Conservation (phyloP, 2,329 filamentous ascomycete species). For the Cladosporium sp. region DNA sequence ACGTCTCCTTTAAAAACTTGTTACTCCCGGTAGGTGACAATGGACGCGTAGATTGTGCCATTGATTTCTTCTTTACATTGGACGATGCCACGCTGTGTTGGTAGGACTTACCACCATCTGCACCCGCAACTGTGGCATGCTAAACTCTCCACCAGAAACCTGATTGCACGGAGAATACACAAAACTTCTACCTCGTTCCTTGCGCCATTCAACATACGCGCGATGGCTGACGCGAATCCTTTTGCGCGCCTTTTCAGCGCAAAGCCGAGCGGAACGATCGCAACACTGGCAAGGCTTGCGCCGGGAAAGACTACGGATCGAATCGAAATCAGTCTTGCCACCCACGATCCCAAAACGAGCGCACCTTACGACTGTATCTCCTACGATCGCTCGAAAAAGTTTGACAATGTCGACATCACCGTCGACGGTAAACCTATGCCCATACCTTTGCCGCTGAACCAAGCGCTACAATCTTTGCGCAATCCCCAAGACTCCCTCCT, state of each 20-base stretch:
- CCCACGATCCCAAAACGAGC: background rate
- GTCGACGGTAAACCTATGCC: slow-evolving; percentile 8
- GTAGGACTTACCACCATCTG: too few relatives aligned
- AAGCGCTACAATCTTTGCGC: slow-evolving; percentile 6
- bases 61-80: too few relatives aligned
- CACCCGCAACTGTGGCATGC: too few relatives aligned
- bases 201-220: too few relatives aligned
- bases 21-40: too few relatives aligned
- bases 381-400: slow-evolving; percentile 9
- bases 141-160: too few relatives aligned
- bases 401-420: background rate
- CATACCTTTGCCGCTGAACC: slow-evolving; percentile 1
- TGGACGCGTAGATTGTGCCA: too few relatives aligned
- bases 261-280: background rate
- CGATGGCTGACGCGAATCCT: background rate
- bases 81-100: too few relatives aligned
- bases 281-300: background rate
- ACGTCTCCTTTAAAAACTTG: too few relatives aligned
- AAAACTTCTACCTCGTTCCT: too few relatives aligned
- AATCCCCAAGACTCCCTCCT: background rate
- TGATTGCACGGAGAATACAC: too few relatives aligned
- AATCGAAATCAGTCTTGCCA: background rate
- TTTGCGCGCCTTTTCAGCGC: slow-evolving; percentile 11
- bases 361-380: slow-evolving; percentile 12
- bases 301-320: background rate